These are phyloP conservation scores for Globisporangium cederbergense DNA, from an alignment of 352 stramenopile genomes.

Conservation along the genomic window DNA sequence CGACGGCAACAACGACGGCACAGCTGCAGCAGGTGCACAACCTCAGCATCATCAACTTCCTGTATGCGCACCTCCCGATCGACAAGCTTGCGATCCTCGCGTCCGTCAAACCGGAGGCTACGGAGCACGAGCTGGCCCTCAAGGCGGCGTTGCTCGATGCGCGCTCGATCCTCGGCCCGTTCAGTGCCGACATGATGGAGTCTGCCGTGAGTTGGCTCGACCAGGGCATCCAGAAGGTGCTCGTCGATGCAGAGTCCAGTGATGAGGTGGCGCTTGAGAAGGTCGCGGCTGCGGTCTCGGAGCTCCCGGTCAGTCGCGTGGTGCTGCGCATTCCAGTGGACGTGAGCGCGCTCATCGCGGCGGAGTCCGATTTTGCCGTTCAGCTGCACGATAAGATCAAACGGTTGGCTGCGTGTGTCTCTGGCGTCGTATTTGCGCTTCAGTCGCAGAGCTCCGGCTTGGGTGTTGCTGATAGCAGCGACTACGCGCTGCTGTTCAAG, in stretches of 20 bases:
- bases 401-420: conserved; percentile 29
- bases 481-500: conserved; percentile 22
- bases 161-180: conserved; percentile 60
- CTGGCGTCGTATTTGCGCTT: conserved; percentile 50
- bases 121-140: conserved; percentile 28
- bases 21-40: conserved; percentile 24
- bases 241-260: conserved; percentile 43
- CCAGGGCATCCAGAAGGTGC: conserved; percentile 48
- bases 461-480: conserved; percentile 19
- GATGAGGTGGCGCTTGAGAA: conserved; percentile 48
- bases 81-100: conserved; percentile 31
- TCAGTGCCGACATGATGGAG: conserved; percentile 54
- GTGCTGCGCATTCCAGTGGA: conserved; percentile 56
- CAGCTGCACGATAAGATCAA: conserved; percentile 33
- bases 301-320: conserved; percentile 60
- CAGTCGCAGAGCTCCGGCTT: conserved; percentile 14
- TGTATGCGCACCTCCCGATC: conserved; percentile 33
- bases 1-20: not conserved
- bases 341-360: conserved; percentile 19
- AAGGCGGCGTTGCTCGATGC: conserved; percentile 42
- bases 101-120: conserved; percentile 8
- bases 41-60: conserved; percentile 45
- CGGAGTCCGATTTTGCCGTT: not conserved
- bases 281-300: conserved; percentile 51
- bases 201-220: conserved; percentile 59